Conservation (phyloP, 768 basidiomycete genomes). For the Guyanaporus albipodus region DNA sequence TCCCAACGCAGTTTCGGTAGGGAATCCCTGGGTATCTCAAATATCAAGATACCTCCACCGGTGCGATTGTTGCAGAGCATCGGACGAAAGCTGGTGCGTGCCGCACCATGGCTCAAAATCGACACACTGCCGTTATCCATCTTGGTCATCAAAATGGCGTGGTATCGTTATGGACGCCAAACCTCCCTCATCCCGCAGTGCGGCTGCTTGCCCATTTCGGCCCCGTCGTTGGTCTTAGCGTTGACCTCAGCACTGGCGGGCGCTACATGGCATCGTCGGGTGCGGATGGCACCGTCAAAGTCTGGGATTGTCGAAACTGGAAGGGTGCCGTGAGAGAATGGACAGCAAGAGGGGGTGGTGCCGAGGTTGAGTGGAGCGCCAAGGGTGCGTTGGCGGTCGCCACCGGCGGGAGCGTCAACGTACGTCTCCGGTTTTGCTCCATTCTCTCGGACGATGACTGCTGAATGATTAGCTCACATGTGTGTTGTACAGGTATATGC, state of each 20-base stretch:
- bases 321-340: constrained; percentile 81
- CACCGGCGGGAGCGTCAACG: constrained; percentile 80
- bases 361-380: constrained; percentile 80
- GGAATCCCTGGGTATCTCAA: constrained; percentile 89
- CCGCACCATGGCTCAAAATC: constrained; percentile 83
- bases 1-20: constrained; percentile 31
- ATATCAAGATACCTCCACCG: constrained; percentile 97
- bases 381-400: constrained; percentile 80
- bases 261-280: constrained; percentile 90
- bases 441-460: too few species aligned
- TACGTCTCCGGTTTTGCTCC: constrained; percentile 31
- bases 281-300: constrained; percentile 82
- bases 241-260: constrained; percentile 84
- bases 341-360: constrained; percentile 62
- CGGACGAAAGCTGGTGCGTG: constrained; percentile 88
- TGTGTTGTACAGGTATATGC: constrained; percentile 88
- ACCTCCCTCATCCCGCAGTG: constrained; percentile 86
- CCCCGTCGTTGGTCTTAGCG: constrained; percentile 72
- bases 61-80: constrained; percentile 79
- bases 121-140: constrained; percentile 90
- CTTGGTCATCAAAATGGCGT: constrained; percentile 94
- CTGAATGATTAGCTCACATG: too few species aligned
- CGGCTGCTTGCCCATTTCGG: constrained; percentile 89
- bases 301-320: constrained; percentile 98
- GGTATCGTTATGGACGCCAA: constrained; percentile 97